Conservation (phyloP, 169 alveolate species). For the Plasmodium knowlesi region DNA sequence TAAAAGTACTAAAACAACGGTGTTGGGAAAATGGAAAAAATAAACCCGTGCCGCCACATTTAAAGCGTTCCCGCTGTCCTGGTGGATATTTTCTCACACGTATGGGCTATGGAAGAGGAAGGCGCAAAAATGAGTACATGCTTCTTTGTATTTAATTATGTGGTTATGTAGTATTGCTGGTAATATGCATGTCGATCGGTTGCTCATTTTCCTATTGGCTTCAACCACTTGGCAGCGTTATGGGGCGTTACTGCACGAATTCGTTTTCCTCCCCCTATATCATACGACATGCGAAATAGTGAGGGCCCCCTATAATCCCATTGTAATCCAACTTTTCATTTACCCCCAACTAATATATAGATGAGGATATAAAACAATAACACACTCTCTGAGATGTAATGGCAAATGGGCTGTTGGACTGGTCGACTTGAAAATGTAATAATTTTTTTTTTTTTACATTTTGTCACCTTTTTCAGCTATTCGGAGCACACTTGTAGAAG, state of each 20-base stretch:
- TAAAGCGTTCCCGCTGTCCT: neutral
- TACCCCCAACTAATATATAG: too few species aligned
- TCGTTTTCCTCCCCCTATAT: conserved; percentile 46
- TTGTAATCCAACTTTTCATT: too few species aligned
- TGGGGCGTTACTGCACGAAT: neutral
- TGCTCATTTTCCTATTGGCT: neutral
- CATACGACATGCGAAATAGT: neutral
- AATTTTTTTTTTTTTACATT: neutral
- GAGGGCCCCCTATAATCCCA: neutral
- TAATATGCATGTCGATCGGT: neutral
- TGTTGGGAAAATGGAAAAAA: neutral
- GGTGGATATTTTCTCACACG: neutral
- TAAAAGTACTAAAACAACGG: neutral
- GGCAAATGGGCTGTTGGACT: neutral
- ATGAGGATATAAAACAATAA: neutral
- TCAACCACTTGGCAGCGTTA: neutral
- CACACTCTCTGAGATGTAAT: neutral
- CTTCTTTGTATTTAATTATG: too few species aligned
- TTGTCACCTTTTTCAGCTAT: neutral
- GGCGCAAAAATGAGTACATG: neutral
- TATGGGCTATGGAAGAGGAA: neutral
- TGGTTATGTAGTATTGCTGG: neutral
- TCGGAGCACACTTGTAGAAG: neutral
- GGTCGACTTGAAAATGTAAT: neutral
- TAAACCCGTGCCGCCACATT: neutral